Conservation (phyloP, 2,329 filamentous ascomycete genomes). For the Beauveria sp. region DNA sequence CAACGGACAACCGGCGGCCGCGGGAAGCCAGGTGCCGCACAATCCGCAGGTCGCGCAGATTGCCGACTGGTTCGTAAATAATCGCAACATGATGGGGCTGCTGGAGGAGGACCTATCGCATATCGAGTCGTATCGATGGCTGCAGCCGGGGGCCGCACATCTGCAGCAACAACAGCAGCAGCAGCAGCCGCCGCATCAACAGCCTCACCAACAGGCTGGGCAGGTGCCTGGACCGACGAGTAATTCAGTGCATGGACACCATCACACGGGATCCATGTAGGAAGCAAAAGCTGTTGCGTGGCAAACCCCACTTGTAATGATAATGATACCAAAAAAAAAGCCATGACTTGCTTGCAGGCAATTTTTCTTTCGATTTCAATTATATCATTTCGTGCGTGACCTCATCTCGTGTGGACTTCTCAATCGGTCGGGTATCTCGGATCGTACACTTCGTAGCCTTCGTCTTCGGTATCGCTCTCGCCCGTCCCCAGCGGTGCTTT, state of each 20-base stretch:
- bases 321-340: constrained; percentile 8
- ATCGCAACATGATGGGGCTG: constrained; percentile 55
- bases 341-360: neutral
- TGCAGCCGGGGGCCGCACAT: constrained; percentile 16
- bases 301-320: constrained; percentile 6
- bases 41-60: constrained; percentile 36
- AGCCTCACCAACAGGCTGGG: neutral
- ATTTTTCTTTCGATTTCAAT: neutral
- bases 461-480: constrained; percentile 61
- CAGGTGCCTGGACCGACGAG: neutral
- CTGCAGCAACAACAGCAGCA: neutral
- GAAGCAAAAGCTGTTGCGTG: neutral
- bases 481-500: constrained; percentile 16
- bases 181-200: neutral
- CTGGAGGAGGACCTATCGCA: constrained; percentile 53
- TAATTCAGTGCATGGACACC: neutral
- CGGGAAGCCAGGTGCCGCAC: constrained; percentile 13
- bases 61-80: constrained; percentile 60
- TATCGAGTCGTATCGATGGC: constrained; percentile 32
- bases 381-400: neutral
- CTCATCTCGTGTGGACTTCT: constrained; percentile 18
- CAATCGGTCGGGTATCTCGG: constrained; percentile 53
- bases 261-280: constrained; percentile 9
- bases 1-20: constrained; percentile 9
- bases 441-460: constrained; percentile 63